Evolutionary conservation across 2,329 filamentous ascomycete genomes (phyloP).

Genomic region (Beauveria medogensis): DNA sequence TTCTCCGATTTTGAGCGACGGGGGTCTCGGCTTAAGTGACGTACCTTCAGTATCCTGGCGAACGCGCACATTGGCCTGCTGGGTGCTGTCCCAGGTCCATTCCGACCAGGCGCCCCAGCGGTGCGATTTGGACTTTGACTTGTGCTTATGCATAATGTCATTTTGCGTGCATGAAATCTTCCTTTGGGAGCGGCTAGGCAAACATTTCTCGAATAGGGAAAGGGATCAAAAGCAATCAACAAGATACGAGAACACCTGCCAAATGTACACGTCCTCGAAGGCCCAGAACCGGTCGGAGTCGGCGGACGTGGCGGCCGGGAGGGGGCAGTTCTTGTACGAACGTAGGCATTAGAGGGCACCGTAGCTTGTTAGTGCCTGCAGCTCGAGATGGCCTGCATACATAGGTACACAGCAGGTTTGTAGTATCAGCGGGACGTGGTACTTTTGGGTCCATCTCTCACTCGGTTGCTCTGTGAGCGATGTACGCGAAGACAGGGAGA

Average conservation of each 20-base stretch:
- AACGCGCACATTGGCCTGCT: constrained; percentile 18
- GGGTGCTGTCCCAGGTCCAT: constrained; percentile 18
- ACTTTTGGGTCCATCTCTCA: constrained; percentile 1
- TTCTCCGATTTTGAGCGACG: not conserved
- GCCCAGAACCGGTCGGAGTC: not conserved
- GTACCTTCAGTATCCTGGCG: constrained; percentile 20
- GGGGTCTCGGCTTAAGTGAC: not conserved
- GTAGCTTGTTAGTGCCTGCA: not conserved
- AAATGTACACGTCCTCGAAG: not conserved
- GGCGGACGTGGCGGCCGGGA: constrained; percentile 3
- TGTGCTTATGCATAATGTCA: constrained; percentile 23
- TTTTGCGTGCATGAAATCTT: constrained; percentile 13
- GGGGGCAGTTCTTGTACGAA: constrained; percentile 7
- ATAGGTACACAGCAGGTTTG: not conserved
- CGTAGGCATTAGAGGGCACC: not conserved
- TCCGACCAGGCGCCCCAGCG: constrained; percentile 21
- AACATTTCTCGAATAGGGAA: not conserved
- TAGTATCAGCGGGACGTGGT: not conserved
- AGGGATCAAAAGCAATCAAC: not conserved
- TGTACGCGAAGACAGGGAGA: not conserved
- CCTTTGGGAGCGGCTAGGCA: not conserved
- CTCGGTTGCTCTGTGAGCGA: not conserved
- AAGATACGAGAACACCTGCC: not conserved
- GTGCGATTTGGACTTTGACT: constrained; percentile 20
- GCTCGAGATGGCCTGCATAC: not conserved